These are phyloP conservation scores for Fusarium falciforme DNA, from an alignment of 2,329 filamentous ascomycete genomes.

Conservation along the genomic window DNA sequence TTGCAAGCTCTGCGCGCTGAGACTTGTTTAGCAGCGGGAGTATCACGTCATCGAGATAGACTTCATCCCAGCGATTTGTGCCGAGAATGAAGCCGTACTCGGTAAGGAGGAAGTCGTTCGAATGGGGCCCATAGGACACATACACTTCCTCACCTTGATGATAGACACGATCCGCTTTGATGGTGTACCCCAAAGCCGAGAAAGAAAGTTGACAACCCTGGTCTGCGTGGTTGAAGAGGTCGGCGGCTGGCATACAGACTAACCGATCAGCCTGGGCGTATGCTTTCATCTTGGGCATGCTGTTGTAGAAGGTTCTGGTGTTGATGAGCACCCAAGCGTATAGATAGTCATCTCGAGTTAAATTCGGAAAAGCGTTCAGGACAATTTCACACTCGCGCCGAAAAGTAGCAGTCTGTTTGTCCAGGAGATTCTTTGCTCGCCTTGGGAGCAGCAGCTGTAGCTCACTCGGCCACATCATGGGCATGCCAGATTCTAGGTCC, in stretches of 20 bases:
- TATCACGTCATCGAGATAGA: slow-evolving; percentile 60
- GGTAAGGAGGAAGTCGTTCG: slow-evolving; percentile 77
- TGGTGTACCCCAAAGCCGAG: slow-evolving; percentile 63
- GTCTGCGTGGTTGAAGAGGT: slow-evolving; percentile 73
- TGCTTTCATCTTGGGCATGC: slow-evolving; percentile 57
- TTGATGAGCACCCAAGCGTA: slow-evolving; percentile 71
- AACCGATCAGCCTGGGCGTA: slow-evolving; percentile 67
- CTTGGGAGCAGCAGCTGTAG: slow-evolving; percentile 61
- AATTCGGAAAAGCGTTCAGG: slow-evolving; percentile 42
- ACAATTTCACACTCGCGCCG: slow-evolving; percentile 54
- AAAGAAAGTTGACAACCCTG: slow-evolving; percentile 65
- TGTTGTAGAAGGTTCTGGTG: slow-evolving; percentile 72
- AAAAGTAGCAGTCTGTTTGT: slow-evolving; percentile 62
- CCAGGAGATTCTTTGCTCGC: slow-evolving; percentile 58
- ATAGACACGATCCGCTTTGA: slow-evolving; percentile 63
- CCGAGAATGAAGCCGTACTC: slow-evolving; percentile 71
- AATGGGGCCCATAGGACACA: slow-evolving; percentile 76
- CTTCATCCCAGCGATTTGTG: slow-evolving; percentile 62
- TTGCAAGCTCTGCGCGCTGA: slow-evolving; percentile 56
- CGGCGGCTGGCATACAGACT: slow-evolving; percentile 77
- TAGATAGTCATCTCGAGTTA: slow-evolving; percentile 57
- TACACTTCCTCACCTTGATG: slow-evolving; percentile 71
- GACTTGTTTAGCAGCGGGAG: slow-evolving; percentile 51
- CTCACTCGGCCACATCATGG: slow-evolving; percentile 59
- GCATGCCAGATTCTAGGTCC: slow-evolving; percentile 63